Conservation (phyloP, 768 basidiomycete species). For the Lactarius evosmus region DNA sequence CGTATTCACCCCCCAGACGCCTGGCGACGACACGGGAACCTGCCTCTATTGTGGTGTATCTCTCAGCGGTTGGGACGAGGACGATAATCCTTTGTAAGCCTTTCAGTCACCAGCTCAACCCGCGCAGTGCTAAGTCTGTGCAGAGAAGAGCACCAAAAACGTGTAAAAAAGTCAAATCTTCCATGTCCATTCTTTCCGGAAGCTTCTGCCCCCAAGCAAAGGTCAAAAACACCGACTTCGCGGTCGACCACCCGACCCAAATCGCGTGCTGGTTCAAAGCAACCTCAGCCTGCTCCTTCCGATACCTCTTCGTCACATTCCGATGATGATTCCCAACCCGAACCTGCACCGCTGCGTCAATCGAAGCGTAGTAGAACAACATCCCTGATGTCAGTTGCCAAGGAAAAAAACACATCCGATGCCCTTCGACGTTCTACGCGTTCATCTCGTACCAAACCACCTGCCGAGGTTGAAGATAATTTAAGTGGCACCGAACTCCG, state of each 20-base stretch:
- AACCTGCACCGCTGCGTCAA: slow-evolving; percentile 11
- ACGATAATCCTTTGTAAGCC: slow-evolving; percentile 83
- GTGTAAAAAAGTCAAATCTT: slow-evolving; percentile 47
- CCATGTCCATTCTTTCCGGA: slow-evolving; percentile 45
- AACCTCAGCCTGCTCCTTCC: slow-evolving; percentile 12
- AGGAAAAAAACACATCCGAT: slow-evolving; percentile 17
- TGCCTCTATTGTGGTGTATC: slow-evolving; percentile 83
- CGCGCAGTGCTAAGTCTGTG: slow-evolving; percentile 18
- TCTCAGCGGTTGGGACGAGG: slow-evolving; percentile 82
- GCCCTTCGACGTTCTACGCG: slow-evolving; percentile 28
- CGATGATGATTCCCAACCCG: slow-evolving; percentile 22
- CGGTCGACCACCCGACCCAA: slow-evolving; percentile 33
- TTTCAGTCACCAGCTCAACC: slow-evolving; percentile 1
- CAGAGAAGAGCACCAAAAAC: slow-evolving; percentile 75
- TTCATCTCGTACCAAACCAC: slow-evolving; percentile 19
- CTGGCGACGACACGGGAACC: slow-evolving; percentile 74
- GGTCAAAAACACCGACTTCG: slow-evolving; percentile 28
- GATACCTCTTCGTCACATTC: slow-evolving; percentile 21
- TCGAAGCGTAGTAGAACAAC: slow-evolving; percentile 21
- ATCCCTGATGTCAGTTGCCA: slow-evolving; percentile 2
- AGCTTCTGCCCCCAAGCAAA: slow-evolving; percentile 26
- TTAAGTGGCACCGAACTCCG: slow-evolving; percentile 32
- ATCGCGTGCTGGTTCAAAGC: slow-evolving; percentile 24
- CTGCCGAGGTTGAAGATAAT: slow-evolving; percentile 26
- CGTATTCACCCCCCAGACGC: slow-evolving; percentile 64